phyloP scores from a whole-genome alignment of 1,139 yeast species.

The Candida dubliniensis region DNA sequence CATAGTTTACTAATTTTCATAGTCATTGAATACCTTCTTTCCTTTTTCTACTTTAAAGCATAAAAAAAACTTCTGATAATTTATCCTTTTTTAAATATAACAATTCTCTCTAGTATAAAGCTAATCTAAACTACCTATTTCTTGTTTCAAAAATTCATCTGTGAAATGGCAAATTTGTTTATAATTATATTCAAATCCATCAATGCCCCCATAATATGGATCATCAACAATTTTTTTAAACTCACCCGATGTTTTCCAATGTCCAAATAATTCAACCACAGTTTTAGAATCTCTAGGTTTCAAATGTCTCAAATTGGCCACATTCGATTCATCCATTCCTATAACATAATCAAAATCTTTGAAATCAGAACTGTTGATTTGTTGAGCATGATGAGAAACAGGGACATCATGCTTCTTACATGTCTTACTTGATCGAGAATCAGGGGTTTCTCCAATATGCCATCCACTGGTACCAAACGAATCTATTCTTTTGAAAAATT shows the following conservation, averaged over 20 bases:
- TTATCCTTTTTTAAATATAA: not conserved
- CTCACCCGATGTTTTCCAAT: conserved; percentile 57
- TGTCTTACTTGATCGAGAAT: conserved; percentile 65
- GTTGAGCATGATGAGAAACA: conserved; percentile 74
- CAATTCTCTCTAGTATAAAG: not conserved
- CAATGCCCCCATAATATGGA: conserved; percentile 87
- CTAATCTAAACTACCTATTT: conserved; percentile 28
- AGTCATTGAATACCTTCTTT: too few relatives aligned
- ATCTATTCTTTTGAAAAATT: conserved; percentile 57
- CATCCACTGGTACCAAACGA: conserved; percentile 89
- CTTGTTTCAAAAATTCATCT: conserved; percentile 58
- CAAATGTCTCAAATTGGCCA: conserved; percentile 56
- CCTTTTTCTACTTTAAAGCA: too few relatives aligned
- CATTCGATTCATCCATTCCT: conserved; percentile 80
- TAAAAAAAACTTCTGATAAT: not conserved
- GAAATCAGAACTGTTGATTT: conserved; percentile 59
- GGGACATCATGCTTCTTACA: conserved; percentile 75
- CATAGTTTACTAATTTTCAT: too few relatives aligned
- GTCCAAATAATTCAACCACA: conserved; percentile 68
- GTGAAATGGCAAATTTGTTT: conserved; percentile 73
- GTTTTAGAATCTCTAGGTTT: conserved; percentile 58
- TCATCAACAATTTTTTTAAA: conserved; percentile 69
- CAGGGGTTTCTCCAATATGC: conserved; percentile 83
- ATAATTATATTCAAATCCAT: conserved; percentile 80
- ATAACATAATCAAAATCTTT: conserved; percentile 74